Percentiles rank a stretch among this genome's conserved stretches.
These are phyloP conservation scores for Clonostachys sp. DNA, from an alignment of 2,329 filamentous ascomycete genomes.

Conservation along the genomic window DNA sequence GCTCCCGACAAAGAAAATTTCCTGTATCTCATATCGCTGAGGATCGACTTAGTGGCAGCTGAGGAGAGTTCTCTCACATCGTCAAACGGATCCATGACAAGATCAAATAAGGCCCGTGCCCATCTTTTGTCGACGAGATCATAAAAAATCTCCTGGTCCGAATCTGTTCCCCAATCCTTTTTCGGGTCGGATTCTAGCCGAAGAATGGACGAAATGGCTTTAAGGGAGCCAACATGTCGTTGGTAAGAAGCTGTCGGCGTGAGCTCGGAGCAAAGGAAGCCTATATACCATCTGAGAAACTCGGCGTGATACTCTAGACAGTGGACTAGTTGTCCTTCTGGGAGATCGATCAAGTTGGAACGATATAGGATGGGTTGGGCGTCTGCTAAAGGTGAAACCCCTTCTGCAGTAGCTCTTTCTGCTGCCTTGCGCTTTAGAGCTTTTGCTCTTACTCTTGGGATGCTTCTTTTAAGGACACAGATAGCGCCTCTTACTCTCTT, in stretches of 20 bases:
- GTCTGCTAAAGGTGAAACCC: background rate
- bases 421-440: conserved; percentile 18
- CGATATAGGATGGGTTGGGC: background rate
- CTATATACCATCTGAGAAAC: conserved; percentile 72
- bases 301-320: conserved; percentile 45
- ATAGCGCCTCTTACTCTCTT: conserved; percentile 69
- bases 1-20: conserved; percentile 4
- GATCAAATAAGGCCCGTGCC: conserved; percentile 65
- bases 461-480: conserved; percentile 44
- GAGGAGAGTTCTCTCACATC: conserved; percentile 68
- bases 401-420: background rate
- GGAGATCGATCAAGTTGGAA: conserved; percentile 11
- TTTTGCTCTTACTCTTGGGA: conserved; percentile 27
- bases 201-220: conserved; percentile 63
- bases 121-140: conserved; percentile 42
- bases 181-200: conserved; percentile 60
- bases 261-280: conserved; percentile 70
- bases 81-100: conserved; percentile 86
- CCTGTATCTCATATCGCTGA: conserved; percentile 29
- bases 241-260: conserved; percentile 84
- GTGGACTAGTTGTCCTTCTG: conserved; percentile 26
- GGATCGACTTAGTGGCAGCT: conserved; percentile 42
- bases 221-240: conserved; percentile 77
- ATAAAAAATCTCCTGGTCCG: conserved; percentile 33
- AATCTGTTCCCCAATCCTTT: conserved; percentile 28